Conservation (phyloP, 257 asterid species). For the Plectranthus barbatus region DNA sequence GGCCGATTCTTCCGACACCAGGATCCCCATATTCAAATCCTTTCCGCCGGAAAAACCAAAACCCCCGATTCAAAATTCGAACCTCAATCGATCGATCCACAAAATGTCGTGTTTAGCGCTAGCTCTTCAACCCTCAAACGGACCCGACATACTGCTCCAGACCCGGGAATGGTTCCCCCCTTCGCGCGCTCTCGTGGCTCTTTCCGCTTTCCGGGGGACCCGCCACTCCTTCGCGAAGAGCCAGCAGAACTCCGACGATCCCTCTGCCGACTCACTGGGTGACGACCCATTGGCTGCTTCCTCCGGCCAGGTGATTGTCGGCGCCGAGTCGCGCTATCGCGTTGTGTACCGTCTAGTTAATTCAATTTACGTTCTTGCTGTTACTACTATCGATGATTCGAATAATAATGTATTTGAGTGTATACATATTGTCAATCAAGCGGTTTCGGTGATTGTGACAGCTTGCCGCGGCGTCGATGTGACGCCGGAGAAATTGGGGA, state of each 20-base stretch:
- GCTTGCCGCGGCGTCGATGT: conserved; percentile 98
- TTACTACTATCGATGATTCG: conserved; percentile 73
- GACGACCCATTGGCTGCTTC: conserved; percentile 96
- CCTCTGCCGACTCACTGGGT: conserved; percentile 54
- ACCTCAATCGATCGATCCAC: conserved; percentile 1
- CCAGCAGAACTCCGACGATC: conserved; percentile 37
- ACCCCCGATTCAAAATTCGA: conserved; percentile 2
- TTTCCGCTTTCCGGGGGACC: conserved; percentile 80
- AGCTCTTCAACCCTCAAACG: conserved; percentile 85
- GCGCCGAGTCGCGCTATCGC: conserved; percentile 76
- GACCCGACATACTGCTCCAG: conserved; percentile 83
- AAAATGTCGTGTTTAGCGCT: conserved; percentile 79
- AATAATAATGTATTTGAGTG: conserved; percentile 88
- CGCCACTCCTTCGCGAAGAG: conserved; percentile 65
- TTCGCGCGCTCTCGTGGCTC: conserved; percentile 84
- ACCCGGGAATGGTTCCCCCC: conserved; percentile 99
- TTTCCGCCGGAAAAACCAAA: not conserved
- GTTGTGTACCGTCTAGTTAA: conserved; percentile 87
- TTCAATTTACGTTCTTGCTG: conserved; percentile 80
- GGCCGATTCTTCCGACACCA: not conserved
- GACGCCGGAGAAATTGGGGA: conserved; percentile 82
- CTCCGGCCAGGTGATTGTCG: conserved; percentile 88
- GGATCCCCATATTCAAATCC: not conserved
- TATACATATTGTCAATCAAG: conserved; percentile 74
- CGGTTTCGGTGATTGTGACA: conserved; percentile 80